Evolutionary conservation across 164 flowering plant genomes (phyloP).

Genomic region (Umbellularia californica): DNA sequence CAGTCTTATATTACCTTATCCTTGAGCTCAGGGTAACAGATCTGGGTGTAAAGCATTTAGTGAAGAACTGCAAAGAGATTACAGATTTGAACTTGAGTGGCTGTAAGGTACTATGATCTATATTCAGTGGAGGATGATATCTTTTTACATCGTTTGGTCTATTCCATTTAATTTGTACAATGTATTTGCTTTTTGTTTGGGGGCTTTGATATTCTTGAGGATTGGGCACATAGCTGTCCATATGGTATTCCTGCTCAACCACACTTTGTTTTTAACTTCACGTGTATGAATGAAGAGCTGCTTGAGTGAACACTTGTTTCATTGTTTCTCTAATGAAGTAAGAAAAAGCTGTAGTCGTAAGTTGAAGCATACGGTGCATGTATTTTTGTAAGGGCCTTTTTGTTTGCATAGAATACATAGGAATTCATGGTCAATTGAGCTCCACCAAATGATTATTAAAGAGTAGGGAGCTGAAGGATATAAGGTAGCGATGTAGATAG

Average conservation of each 20-base stretch:
- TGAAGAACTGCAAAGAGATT: conserved; percentile 59
- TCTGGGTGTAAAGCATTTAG: conserved; percentile 47
- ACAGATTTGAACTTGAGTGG: conserved; percentile 84
- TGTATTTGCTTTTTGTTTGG: background rate
- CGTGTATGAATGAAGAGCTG: background rate
- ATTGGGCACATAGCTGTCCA: background rate
- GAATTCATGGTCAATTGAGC: no score
- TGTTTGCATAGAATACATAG: no score
- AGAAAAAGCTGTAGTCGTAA: no score
- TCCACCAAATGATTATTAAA: no score
- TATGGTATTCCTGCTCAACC: background rate
- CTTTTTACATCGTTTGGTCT: background rate
- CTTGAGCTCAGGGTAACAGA: conserved; percentile 66
- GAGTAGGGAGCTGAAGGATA: no score
- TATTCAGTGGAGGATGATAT: background rate
- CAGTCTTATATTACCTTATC: conserved; percentile 11
- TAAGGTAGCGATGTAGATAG: no score
- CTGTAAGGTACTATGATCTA: conserved; percentile 62
- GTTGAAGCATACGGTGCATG: no score
- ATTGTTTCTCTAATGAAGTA: background rate
- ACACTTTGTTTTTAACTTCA: no score
- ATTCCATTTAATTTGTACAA: background rate
- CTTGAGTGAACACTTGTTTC: background rate
- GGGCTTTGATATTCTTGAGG: background rate
- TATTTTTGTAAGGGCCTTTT: no score